A percentile compares a stretch with the other conserved stretches of the same genome.
phyloP scores from a whole-genome alignment of 208 protist species.

The Trichomonas vaginalis region DNA sequence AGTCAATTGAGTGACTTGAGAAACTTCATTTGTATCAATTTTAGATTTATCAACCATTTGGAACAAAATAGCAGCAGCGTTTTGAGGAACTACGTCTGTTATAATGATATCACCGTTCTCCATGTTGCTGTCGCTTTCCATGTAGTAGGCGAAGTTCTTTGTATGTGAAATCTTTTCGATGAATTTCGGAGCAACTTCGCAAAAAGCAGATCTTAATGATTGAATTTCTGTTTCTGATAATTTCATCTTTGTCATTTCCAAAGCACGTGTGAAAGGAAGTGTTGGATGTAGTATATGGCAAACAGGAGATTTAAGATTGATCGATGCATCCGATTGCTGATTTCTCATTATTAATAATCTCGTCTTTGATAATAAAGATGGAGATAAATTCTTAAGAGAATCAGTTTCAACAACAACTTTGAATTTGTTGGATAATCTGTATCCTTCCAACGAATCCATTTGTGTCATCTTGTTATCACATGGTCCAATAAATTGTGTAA shows the following conservation, averaged over 20 bases:
- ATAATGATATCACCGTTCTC: not conserved
- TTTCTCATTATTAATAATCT: not conserved
- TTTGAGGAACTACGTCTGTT: not conserved
- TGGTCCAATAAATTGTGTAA: not conserved
- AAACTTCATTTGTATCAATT: not conserved
- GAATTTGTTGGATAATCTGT: not conserved
- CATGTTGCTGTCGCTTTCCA: not conserved
- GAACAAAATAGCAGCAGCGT: not conserved
- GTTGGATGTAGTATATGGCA: not conserved
- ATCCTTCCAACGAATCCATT: not conserved
- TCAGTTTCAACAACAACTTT: not conserved
- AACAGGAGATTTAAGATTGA: not conserved
- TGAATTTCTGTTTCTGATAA: not conserved
- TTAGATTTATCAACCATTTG: not conserved
- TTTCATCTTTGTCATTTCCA: not conserved
- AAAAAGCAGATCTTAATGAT: not conserved
- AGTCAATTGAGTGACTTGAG: not conserved
- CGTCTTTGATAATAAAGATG: not conserved
- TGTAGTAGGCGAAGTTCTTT: not conserved
- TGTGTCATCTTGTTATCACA: not conserved
- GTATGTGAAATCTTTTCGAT: not conserved
- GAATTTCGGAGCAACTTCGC: not conserved
- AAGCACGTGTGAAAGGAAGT: not conserved
- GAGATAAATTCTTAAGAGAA: not conserved
- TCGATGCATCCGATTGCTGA: not conserved